Percentiles rank a stretch among this genome's conserved stretches.
Evolutionary conservation across 1,284 basidiomycete species (phyloP).

Genomic region (Melanopsichium pennsylvanicum): DNA sequence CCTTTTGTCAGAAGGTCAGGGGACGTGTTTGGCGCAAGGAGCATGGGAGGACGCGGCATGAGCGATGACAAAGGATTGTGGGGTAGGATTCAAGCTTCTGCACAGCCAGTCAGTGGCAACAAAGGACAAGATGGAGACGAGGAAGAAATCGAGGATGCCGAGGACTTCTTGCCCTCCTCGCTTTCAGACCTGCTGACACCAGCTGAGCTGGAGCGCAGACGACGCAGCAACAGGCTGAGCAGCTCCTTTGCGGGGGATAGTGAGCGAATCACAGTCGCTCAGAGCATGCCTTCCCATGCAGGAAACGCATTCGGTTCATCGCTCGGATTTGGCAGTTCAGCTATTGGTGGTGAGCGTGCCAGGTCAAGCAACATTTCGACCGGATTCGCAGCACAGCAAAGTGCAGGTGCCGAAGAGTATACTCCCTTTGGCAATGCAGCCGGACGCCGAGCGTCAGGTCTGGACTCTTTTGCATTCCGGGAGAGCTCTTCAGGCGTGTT

Average conservation of each 20-base stretch:
- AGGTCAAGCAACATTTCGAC: constrained; percentile 44
- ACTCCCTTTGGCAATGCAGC: constrained; percentile 12
- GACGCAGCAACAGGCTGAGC: constrained; percentile 35
- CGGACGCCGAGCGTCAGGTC: constrained; percentile 12
- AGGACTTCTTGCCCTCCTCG: constrained; percentile 68
- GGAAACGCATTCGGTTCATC: constrained; percentile 14
- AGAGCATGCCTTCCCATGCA: constrained; percentile 55
- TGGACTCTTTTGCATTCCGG: constrained; percentile 37
- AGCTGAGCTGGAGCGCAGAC: constrained; percentile 60
- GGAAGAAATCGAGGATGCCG: constrained; percentile 64
- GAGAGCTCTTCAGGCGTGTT: constrained; percentile 15
- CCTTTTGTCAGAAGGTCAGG: constrained; percentile 35
- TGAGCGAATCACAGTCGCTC: constrained; percentile 30
- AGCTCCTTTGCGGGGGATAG: constrained; percentile 34
- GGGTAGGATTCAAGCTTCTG: constrained; percentile 13
- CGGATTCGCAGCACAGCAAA: constrained; percentile 34
- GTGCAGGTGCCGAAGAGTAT: constrained; percentile 9
- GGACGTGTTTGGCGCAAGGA: constrained; percentile 36
- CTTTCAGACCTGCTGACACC: constrained; percentile 63
- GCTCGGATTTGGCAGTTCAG: constrained; percentile 22
- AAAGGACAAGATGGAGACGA: too few relatives aligned
- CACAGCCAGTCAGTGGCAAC: constrained; percentile 4
- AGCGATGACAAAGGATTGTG: constrained; percentile 41
- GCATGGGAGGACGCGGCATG: constrained; percentile 31
- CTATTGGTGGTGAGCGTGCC: constrained; percentile 28